Evolutionary conservation across 768 basidiomycete genomes (phyloP).

Genomic region (Gelatoporia subvermispora): DNA sequence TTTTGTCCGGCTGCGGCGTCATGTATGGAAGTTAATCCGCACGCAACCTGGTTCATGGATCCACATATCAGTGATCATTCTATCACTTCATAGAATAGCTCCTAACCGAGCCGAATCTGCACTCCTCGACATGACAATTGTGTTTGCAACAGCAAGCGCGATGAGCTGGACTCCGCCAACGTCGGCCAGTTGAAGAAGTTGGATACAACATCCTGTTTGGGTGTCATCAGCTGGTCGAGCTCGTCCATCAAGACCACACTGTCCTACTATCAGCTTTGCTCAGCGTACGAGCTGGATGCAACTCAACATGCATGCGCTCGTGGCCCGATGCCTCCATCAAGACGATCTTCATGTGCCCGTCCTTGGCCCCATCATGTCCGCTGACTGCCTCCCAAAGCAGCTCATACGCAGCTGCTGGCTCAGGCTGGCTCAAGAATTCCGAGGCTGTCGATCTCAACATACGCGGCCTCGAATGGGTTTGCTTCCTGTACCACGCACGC

Average conservation of each 20-base stretch:
- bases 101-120: slow-evolving; percentile 81
- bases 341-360: slow-evolving; percentile 61
- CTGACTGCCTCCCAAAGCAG: slow-evolving; percentile 92
- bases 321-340: slow-evolving; percentile 87
- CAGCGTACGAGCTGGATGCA: too few species aligned
- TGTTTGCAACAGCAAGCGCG: slow-evolving; percentile 96
- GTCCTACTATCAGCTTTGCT: not conserved
- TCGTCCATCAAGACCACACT: slow-evolving; percentile 99
- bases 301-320: slow-evolving; percentile 85
- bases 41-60: slow-evolving; percentile 91
- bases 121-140: slow-evolving; percentile 97
- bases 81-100: too few species aligned
- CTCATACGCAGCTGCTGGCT: slow-evolving; percentile 88
- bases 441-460: slow-evolving; percentile 96
- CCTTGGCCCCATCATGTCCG: slow-evolving; percentile 60
- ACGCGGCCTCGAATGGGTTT: slow-evolving; percentile 90
- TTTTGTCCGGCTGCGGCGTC: slow-evolving; percentile 71
- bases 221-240: slow-evolving; percentile 91
- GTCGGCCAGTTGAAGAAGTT: slow-evolving; percentile 99
- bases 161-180: slow-evolving; percentile 78
- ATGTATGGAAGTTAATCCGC: slow-evolving; percentile 88
- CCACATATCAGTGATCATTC: too few species aligned
- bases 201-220: slow-evolving; percentile 97
- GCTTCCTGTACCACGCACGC: too few species aligned
- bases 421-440: slow-evolving; percentile 88